A percentile compares a stretch with the other conserved stretches of the same genome.
Evolutionary conservation across 352 stramenopile species (phyloP).

Genomic region (Pythium monospermum): DNA sequence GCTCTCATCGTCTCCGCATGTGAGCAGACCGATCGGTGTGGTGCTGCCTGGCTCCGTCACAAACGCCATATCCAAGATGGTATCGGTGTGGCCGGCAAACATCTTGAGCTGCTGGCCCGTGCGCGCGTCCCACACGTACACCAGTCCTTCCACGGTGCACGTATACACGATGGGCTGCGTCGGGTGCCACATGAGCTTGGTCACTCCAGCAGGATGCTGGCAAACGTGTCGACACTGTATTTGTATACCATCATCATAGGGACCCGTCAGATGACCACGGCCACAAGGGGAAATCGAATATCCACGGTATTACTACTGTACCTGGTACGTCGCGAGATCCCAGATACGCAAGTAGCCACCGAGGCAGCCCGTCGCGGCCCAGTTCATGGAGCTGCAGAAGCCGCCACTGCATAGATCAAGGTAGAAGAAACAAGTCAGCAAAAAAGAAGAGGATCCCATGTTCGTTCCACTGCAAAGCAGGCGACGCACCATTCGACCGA

Average conservation of each 20-base stretch:
- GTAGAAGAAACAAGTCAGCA: not conserved
- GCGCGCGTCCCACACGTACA: slow-evolving; percentile 91
- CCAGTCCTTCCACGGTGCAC: slow-evolving; percentile 80
- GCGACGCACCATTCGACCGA: slow-evolving; percentile 78
- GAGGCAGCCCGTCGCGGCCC: slow-evolving; percentile 93
- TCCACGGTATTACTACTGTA: slow-evolving; percentile 17
- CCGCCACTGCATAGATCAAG: slow-evolving; percentile 61
- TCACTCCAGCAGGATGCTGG: slow-evolving; percentile 84
- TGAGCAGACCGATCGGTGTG: slow-evolving; percentile 57
- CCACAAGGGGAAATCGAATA: not conserved
- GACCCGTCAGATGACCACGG: not conserved
- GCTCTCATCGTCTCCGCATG: slow-evolving; percentile 76
- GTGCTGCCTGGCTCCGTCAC: slow-evolving; percentile 39
- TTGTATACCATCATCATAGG: not conserved
- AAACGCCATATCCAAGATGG: slow-evolving; percentile 89
- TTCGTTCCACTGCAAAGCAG: too few species aligned
- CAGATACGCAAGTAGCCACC: slow-evolving; percentile 95
- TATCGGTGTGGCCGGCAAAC: slow-evolving; percentile 87
- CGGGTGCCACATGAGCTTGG: slow-evolving; percentile 89
- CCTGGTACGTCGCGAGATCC: slow-evolving; percentile 88
- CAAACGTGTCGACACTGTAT: slow-evolving; percentile 87
- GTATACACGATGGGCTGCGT: slow-evolving; percentile 83
- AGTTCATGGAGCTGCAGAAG: slow-evolving; percentile 93
- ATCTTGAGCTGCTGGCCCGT: slow-evolving; percentile 72
- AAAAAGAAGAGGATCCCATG: not conserved